Evolutionary conservation across 805 yeast species (phyloP).

Genomic region (Pichia phayaonensis): DNA sequence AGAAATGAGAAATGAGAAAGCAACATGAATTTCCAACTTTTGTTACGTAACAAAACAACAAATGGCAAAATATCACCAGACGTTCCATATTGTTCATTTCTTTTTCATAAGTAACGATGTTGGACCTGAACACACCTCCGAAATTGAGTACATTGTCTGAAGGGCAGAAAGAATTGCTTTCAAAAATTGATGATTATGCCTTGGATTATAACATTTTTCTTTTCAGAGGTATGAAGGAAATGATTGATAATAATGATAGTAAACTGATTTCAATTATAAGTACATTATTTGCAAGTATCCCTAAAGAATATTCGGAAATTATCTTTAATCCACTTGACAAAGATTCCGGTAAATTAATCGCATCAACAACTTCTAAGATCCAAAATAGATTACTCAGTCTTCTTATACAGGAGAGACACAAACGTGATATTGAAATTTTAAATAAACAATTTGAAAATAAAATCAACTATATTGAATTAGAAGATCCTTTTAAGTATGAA

Average conservation of each 20-base stretch:
- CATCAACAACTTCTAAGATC: constrained; percentile 27
- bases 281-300: constrained; percentile 16
- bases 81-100: not conserved
- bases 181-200: constrained; percentile 29
- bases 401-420: constrained; percentile 30
- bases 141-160: constrained; percentile 10
- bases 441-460: constrained; percentile 18
- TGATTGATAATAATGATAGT: constrained; percentile 15
- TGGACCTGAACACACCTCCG: not conserved
- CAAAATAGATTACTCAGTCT: constrained; percentile 29
- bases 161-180: constrained; percentile 13
- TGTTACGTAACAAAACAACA: not conserved
- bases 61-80: not conserved
- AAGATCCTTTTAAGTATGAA: constrained; percentile 26
- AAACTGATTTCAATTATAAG: constrained; percentile 19
- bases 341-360: constrained; percentile 7
- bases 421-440: constrained; percentile 25
- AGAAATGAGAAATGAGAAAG: not conserved
- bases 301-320: constrained; percentile 19
- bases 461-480: constrained; percentile 19
- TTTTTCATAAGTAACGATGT: not conserved
- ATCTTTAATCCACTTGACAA: constrained; percentile 19
- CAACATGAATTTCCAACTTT: not conserved
- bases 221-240: constrained; percentile 25
- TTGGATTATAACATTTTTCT: constrained; percentile 33